Evolutionary conservation across 345 rosid species (phyloP).

Genomic region (Bruguiera gymnorhiza): DNA sequence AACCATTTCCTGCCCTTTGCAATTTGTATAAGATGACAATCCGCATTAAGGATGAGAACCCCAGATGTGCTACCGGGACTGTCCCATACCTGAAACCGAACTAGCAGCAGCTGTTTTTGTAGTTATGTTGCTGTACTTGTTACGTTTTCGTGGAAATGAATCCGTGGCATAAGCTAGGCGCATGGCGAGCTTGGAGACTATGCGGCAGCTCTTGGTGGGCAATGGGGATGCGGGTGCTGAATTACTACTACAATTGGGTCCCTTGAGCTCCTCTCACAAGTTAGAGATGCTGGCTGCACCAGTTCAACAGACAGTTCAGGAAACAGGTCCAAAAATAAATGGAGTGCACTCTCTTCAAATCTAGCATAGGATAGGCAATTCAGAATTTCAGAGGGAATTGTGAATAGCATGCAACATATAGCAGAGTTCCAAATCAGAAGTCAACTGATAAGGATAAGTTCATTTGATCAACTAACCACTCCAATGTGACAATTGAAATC

Average conservation of each 20-base stretch:
- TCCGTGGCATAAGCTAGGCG: slow-evolving; percentile 9
- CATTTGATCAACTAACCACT: slow-evolving; percentile 49
- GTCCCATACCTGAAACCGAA: neutral
- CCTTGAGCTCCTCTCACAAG: slow-evolving; percentile 33
- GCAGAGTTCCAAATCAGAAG: too few species aligned
- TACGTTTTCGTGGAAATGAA: neutral
- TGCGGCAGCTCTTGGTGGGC: slow-evolving; percentile 12
- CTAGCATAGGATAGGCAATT: neutral
- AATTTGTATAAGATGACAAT: neutral
- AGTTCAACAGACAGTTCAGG: slow-evolving; percentile 9
- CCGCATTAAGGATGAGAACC: neutral
- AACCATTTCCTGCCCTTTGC: neutral
- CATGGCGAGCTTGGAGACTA: slow-evolving; percentile 7
- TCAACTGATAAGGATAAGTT: neutral
- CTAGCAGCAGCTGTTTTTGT: neutral
- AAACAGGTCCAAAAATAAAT: neutral
- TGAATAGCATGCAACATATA: neutral
- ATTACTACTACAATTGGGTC: slow-evolving; percentile 65
- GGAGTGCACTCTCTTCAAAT: neutral
- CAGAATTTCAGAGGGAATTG: neutral
- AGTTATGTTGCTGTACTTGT: neutral
- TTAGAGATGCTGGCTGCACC: slow-evolving; percentile 56
- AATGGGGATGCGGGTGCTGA: slow-evolving; percentile 59
- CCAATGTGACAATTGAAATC: slow-evolving; percentile 73
- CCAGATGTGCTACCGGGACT: neutral